Percentiles rank a stretch among this genome's conserved stretches.
phyloP scores from a whole-genome alignment of 306 rosid species.

The Acacia confusa region DNA sequence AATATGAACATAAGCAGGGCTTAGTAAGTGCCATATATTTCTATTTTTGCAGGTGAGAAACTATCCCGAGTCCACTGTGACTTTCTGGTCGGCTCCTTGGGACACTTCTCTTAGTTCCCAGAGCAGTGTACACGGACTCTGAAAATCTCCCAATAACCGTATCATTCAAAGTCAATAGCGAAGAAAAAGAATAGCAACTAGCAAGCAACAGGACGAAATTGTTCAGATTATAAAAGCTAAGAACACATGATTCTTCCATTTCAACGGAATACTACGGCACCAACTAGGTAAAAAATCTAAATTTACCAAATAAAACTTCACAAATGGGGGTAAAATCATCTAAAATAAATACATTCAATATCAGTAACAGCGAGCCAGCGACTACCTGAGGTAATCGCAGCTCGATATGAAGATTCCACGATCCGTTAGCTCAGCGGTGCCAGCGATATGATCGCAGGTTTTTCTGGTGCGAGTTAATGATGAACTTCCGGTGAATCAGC shows the following conservation, averaged over 20 bases:
- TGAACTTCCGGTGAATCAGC: background rate
- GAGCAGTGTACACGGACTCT: background rate
- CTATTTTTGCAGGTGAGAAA: background rate
- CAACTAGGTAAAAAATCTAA: slow-evolving; percentile 1
- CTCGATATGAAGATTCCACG: slow-evolving; percentile 4
- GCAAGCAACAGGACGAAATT: background rate
- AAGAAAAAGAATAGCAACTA: background rate
- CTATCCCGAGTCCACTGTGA: background rate
- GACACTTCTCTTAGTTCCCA: slow-evolving; percentile 10
- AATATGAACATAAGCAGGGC: slow-evolving; percentile 2
- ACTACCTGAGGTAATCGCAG: slow-evolving; percentile 1
- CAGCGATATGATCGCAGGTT: background rate
- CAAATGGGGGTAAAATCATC: slow-evolving; percentile 17
- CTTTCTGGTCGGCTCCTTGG: slow-evolving; percentile 15
- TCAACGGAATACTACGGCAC: background rate
- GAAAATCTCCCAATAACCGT: background rate
- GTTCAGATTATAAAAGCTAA: background rate
- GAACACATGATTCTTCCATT: slow-evolving; percentile 4
- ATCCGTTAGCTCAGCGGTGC: background rate
- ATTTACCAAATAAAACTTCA: background rate
- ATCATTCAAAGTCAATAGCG: background rate
- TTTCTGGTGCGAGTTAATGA: too few species aligned
- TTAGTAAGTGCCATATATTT: slow-evolving; percentile 34
- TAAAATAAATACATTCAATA: background rate
- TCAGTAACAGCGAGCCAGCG: background rate